Evolutionary conservation across 257 asterid genomes (phyloP).

Genomic region (Solanum phureja): DNA sequence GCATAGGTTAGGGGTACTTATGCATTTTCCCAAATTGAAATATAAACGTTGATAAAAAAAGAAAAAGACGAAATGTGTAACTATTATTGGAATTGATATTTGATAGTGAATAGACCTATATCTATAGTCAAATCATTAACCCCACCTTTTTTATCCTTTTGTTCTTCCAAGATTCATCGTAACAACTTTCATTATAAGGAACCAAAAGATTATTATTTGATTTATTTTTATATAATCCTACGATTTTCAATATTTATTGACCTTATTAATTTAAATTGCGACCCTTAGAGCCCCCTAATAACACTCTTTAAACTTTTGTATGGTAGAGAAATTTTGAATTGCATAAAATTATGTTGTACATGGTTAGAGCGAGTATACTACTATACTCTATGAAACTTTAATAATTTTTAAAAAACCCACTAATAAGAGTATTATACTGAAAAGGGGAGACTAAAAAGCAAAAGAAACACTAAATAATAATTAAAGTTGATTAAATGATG

Average conservation of each 20-base stretch:
- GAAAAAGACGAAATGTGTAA: background rate
- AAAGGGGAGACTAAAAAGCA: background rate
- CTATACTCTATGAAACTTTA: background rate
- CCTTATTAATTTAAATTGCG: background rate
- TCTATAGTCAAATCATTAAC: background rate
- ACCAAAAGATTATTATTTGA: background rate
- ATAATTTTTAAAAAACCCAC: background rate
- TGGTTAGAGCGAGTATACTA: background rate
- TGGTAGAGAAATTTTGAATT: background rate
- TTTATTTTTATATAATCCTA: background rate
- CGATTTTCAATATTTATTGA: background rate
- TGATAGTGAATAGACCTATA: background rate
- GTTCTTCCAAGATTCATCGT: background rate
- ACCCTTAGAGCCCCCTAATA: background rate
- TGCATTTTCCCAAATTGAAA: no score
- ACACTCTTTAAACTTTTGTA: background rate
- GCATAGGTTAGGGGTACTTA: no score
- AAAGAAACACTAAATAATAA: background rate
- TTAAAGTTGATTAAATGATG: background rate
- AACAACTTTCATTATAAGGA: background rate
- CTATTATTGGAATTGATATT: background rate
- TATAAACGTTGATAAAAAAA: background rate
- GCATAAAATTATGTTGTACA: background rate
- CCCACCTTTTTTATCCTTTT: background rate
- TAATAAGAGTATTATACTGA: background rate